Evolutionary conservation across 208 protist species (phyloP).

Genomic region (Leishmania tarentolae): DNA sequence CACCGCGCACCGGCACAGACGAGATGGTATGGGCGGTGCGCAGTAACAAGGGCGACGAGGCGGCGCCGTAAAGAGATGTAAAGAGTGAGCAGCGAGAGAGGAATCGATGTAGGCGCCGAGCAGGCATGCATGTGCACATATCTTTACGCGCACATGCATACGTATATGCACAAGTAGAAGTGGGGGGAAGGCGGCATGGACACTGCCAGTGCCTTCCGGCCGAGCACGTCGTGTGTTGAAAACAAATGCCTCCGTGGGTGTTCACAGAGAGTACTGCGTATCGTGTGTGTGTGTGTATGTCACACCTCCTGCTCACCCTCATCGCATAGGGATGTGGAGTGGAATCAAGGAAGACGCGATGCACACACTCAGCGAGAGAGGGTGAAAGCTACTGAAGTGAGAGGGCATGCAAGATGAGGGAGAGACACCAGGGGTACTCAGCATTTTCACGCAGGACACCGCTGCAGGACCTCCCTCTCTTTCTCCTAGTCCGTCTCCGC

Average conservation of each 20-base stretch:
- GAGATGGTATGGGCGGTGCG: neutral
- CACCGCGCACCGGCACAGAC: neutral
- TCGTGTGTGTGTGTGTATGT: no score
- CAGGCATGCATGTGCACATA: conserved; percentile 1
- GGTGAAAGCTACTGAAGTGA: neutral
- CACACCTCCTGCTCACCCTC: neutral
- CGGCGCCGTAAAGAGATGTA: neutral
- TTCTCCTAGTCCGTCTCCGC: neutral
- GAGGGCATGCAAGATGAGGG: neutral
- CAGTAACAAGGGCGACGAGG: conserved; percentile 1
- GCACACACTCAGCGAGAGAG: neutral
- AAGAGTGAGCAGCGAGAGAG: conserved; percentile 6
- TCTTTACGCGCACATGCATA: neutral
- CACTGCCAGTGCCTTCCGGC: neutral
- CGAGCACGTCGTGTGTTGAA: neutral
- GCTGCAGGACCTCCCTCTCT: neutral
- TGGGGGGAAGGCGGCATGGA: neutral
- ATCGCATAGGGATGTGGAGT: neutral
- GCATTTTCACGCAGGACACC: neutral
- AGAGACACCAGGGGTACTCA: neutral
- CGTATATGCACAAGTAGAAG: neutral
- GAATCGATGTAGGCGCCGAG: neutral
- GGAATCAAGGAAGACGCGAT: neutral
- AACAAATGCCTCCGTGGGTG: neutral
- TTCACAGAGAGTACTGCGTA: neutral